Evolutionary conservation across 495 filamentous ascomycete genomes (phyloP).

Genomic region (Penicillium flavigenum): DNA sequence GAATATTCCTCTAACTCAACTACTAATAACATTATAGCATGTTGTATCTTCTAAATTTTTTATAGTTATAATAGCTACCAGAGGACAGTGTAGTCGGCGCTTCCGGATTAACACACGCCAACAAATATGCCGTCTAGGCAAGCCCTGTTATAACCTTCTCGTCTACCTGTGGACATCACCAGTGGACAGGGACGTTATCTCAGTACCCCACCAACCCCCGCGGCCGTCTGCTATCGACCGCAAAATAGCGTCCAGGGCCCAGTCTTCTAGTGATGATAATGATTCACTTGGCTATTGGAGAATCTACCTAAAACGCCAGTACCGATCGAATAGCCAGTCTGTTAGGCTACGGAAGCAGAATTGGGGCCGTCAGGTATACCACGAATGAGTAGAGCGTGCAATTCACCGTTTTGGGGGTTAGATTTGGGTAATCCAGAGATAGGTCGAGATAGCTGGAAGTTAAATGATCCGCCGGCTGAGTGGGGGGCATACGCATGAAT

Average conservation of each 20-base stretch:
- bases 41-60: no score
- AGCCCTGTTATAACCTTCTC: not conserved
- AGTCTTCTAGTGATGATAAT: not conserved
- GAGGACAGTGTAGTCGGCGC: no score
- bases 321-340: no score
- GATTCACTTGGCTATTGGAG: no score
- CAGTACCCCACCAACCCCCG: not conserved
- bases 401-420: not conserved
- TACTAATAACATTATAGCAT: no score
- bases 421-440: conserved; percentile 4
- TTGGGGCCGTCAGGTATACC: not conserved
- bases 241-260: not conserved
- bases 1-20: no score
- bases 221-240: no score
- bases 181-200: not conserved
- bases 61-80: no score
- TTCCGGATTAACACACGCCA: not conserved
- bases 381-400: not conserved
- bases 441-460: not conserved
- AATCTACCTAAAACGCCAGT: no score
- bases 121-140: conserved; percentile 1
- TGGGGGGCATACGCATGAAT: not conserved
- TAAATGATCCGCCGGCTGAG: not conserved
- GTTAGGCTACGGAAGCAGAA: not conserved
- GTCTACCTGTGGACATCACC: not conserved